Conservation (phyloP, 805 yeast species). For the Hagleromyces aurorensis region DNA sequence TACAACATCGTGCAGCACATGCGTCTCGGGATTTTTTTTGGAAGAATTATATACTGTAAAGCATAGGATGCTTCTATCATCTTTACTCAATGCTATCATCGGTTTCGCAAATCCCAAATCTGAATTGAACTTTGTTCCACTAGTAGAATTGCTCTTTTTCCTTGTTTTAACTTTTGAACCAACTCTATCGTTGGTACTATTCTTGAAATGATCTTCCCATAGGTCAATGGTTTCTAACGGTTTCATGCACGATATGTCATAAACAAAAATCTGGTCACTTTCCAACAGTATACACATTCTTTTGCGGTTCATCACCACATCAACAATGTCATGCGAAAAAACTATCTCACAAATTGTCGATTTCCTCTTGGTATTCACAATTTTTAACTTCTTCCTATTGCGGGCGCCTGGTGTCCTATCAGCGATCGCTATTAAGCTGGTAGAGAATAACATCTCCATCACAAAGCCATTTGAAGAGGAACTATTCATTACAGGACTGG, state of each 20-base stretch:
- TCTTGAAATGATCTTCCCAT: conserved; percentile 17
- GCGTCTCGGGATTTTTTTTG: conserved; percentile 36
- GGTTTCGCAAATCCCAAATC: conserved; percentile 12
- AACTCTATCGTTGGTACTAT: conserved; percentile 2
- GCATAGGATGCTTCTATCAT: conserved; percentile 28
- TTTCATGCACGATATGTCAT: conserved; percentile 86
- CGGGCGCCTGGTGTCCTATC: conserved; percentile 59
- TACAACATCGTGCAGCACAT: conserved; percentile 44
- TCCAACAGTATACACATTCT: conserved; percentile 68
- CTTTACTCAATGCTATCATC: conserved; percentile 23
- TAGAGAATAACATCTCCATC: conserved; percentile 85
- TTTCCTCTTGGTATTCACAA: conserved; percentile 64
- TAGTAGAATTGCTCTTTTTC: conserved; percentile 2
- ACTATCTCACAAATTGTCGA: conserved; percentile 78
- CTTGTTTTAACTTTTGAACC: conserved; percentile 3
- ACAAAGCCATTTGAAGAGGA: conserved; percentile 34
- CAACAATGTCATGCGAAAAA: conserved; percentile 68
- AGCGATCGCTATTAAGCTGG: conserved; percentile 78
- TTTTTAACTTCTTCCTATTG: conserved; percentile 53
- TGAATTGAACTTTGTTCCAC: conserved; percentile 11
- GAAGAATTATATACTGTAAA: conserved; percentile 22
- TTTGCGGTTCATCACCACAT: conserved; percentile 72
- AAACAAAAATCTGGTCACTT: conserved; percentile 71
- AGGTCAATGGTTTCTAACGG: conserved; percentile 60
- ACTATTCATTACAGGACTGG: too few species aligned